Conservation (phyloP, 495 filamentous ascomycete genomes). For the Penicillium roqueforti region DNA sequence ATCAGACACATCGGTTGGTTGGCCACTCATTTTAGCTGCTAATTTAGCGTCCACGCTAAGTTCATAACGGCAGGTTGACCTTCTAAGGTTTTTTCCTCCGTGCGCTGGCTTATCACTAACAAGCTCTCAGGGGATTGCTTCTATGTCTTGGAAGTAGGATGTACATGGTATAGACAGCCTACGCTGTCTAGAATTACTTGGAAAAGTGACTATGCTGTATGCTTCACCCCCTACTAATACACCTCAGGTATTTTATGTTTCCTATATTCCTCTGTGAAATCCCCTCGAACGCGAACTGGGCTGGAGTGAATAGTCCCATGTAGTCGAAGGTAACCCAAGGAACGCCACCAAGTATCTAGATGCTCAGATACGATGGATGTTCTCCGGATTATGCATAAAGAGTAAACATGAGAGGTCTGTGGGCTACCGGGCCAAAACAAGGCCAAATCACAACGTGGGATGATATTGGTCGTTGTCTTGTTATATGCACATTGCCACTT, state of each 20-base stretch:
- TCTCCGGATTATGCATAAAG: not conserved
- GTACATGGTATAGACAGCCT: no score
- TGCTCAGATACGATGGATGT: not conserved
- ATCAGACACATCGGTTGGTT: not conserved
- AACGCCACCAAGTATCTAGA: conserved; percentile 9
- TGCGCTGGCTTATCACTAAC: conserved; percentile 23
- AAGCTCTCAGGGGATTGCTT: conserved; percentile 16
- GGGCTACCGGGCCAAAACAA: not conserved
- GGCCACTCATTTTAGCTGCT: not conserved
- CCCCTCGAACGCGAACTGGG: not conserved
- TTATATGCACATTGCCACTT: not conserved
- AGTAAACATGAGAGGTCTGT: not conserved
- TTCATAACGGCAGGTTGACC: conserved; percentile 7
- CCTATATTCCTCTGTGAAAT: no score
- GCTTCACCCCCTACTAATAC: not conserved
- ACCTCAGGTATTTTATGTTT: no score
- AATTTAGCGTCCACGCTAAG: conserved; percentile 2
- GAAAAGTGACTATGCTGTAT: not conserved
- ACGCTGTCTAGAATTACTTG: no score
- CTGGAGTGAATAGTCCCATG: not conserved
- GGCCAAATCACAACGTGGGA: not conserved
- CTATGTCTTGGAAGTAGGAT: not conserved
- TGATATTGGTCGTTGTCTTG: not conserved
- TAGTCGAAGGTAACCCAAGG: conserved; percentile 11
- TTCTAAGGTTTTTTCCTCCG: not conserved